Evolutionary conservation across 495 filamentous ascomycete species (phyloP).

Genomic region (Daldinia childiae): DNA sequence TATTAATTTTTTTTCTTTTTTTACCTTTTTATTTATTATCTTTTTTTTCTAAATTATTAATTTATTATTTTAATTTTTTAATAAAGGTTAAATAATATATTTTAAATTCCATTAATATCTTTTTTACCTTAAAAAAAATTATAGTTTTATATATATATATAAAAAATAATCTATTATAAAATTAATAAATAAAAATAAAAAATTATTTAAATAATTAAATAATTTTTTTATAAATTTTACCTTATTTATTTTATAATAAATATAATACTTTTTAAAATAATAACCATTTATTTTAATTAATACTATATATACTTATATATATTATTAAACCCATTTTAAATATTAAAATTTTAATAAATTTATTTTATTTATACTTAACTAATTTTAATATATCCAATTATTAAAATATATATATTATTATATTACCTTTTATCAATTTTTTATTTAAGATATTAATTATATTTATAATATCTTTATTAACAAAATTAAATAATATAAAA

Average conservation of each 20-base stretch:
- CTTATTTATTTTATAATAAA: neutral
- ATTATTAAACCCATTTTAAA: neutral
- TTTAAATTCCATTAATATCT: neutral
- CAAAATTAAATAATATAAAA: too few relatives aligned
- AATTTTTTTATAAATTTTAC: neutral
- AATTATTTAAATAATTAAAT: neutral
- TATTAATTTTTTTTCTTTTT: neutral
- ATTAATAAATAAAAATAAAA: neutral
- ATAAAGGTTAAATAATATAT: neutral
- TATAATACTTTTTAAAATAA: neutral
- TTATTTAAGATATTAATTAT: neutral
- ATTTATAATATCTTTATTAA: neutral
- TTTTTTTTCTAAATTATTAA: neutral
- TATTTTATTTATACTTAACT: neutral
- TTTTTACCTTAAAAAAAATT: neutral
- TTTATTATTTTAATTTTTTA: slow-evolving; percentile 2
- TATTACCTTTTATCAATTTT: neutral
- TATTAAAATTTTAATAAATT: neutral
- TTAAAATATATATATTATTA: neutral
- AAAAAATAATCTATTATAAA: neutral
- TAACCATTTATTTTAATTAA: neutral
- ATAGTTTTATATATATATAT: neutral
- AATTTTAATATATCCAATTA: neutral
- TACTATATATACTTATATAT: neutral
- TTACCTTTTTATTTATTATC: neutral